A percentile compares a stretch with the other conserved stretches of the same genome.
Evolutionary conservation across 306 rosid genomes (phyloP).

Genomic region (Vigna reflexopilosa): DNA sequence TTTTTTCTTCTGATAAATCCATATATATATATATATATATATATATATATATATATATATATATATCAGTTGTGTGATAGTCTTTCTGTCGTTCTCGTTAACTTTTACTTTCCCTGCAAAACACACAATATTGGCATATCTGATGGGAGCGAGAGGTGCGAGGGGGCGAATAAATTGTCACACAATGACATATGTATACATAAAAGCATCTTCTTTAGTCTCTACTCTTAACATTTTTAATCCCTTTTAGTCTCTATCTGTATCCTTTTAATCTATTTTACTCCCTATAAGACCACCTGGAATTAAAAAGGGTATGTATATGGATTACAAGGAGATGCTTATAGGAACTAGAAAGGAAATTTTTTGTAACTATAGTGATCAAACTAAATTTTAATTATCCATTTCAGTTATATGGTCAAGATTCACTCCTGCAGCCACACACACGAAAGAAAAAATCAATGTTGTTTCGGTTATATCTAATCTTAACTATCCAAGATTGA

Average conservation of each 20-base stretch:
- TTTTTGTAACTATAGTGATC: too few relatives aligned
- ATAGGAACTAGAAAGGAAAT: too few relatives aligned
- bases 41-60: neutral
- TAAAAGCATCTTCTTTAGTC: neutral
- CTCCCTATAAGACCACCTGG: neutral
- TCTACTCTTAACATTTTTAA: too few relatives aligned
- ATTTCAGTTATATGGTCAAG: neutral
- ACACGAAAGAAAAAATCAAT: neutral
- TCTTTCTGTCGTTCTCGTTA: neutral
- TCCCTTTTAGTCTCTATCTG: neutral
- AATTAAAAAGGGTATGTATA: too few relatives aligned
- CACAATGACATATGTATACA: neutral
- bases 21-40: too few relatives aligned
- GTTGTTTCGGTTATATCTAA: neutral
- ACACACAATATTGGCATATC: neutral
- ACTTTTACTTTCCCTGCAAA: neutral
- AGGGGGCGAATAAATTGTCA: neutral
- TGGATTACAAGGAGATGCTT: too few relatives aligned
- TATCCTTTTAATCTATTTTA: neutral
- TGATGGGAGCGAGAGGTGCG: neutral
- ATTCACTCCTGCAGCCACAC: neutral
- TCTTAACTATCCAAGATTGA: neutral
- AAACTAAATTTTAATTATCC: neutral
- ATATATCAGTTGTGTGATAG: slow-evolving; percentile 11
- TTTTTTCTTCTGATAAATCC: slow-evolving; percentile 1